Conservation (phyloP, 257 asterid genomes). For the Thymus quinquecostatus region DNA sequence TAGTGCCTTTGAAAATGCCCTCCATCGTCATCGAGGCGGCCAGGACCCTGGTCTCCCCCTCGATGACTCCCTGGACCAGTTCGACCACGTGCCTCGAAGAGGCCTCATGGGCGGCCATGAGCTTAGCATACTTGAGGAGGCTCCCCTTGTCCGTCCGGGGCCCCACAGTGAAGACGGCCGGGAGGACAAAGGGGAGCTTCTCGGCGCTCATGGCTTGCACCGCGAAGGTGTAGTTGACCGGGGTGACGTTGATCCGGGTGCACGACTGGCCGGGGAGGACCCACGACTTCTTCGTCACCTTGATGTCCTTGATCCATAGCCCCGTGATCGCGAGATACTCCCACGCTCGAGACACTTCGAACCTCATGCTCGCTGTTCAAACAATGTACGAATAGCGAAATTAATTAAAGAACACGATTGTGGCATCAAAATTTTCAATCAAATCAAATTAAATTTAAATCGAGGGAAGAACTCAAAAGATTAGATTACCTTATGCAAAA, state of each 20-base stretch:
- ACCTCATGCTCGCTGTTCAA: too few relatives aligned
- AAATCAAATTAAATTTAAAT: too few relatives aligned
- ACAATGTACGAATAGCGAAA: too few relatives aligned
- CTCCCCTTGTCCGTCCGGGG: slow-evolving; percentile 48
- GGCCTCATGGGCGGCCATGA: slow-evolving; percentile 63
- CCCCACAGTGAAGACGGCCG: slow-evolving; percentile 77
- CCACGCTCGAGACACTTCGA: slow-evolving; percentile 40
- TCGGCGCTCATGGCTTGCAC: slow-evolving; percentile 85
- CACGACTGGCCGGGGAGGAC: slow-evolving; percentile 58
- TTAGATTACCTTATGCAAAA: too few relatives aligned
- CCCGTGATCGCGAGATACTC: slow-evolving; percentile 75
- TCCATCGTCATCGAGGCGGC: slow-evolving; percentile 85
- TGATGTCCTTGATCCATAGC: slow-evolving; percentile 45
- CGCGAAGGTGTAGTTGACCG: slow-evolving; percentile 71
- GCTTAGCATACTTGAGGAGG: slow-evolving; percentile 64
- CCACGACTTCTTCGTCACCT: slow-evolving; percentile 64
- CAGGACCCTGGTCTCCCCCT: slow-evolving; percentile 72
- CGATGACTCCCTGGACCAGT: slow-evolving; percentile 69
- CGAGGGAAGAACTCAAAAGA: too few relatives aligned
- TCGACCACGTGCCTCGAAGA: slow-evolving; percentile 59
- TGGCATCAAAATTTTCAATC: too few relatives aligned
- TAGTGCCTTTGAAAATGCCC: slow-evolving; percentile 59
- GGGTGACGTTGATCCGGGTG: slow-evolving; percentile 52
- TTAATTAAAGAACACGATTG: too few relatives aligned
- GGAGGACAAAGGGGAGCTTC: slow-evolving; percentile 71